phyloP scores from a whole-genome alignment of 768 basidiomycete species.

The Lactarius evosmus region DNA sequence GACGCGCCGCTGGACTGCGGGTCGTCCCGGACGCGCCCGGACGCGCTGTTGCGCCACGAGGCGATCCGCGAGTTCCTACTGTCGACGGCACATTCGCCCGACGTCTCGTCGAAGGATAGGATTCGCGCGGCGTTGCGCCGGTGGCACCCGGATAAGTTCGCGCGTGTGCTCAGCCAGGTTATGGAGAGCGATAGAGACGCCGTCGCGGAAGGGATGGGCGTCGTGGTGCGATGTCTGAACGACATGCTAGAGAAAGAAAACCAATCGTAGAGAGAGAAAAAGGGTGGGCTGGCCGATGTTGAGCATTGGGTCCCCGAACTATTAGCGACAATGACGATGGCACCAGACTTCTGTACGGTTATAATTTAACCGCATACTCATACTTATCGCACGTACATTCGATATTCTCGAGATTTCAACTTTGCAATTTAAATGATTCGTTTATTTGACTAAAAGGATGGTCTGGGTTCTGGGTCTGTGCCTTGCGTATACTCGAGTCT shows the following conservation, averaged over 20 bases:
- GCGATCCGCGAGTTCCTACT: slow-evolving; percentile 58
- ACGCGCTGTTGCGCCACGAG: slow-evolving; percentile 53
- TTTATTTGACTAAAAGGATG: not conserved
- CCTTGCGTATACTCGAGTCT: not conserved
- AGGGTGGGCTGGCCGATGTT: slow-evolving; percentile 8
- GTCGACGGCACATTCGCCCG: slow-evolving; percentile 57
- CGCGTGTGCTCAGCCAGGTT: slow-evolving; percentile 52
- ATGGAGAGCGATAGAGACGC: slow-evolving; percentile 46
- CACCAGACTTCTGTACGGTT: not conserved
- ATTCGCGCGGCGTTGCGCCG: slow-evolving; percentile 64
- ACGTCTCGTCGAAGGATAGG: slow-evolving; percentile 58
- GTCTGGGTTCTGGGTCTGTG: not conserved
- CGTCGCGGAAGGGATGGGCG: slow-evolving; percentile 62
- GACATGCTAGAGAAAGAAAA: slow-evolving; percentile 24
- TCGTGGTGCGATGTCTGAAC: slow-evolving; percentile 50
- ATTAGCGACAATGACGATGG: not conserved
- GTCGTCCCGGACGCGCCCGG: slow-evolving; percentile 28
- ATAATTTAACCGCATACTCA: slow-evolving; percentile 6
- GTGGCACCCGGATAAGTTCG: slow-evolving; percentile 82
- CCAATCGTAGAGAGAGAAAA: not conserved
- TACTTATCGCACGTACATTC: slow-evolving; percentile 12
- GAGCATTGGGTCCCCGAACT: slow-evolving; percentile 14
- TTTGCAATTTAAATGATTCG: slow-evolving; percentile 9
- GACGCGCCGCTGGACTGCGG: slow-evolving; percentile 36
- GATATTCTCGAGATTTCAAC: slow-evolving; percentile 9